Evolutionary conservation across 306 rosid species (phyloP), one percentile per base, ranked within the genome.

Genomic region (Quercus alba): DNA sequence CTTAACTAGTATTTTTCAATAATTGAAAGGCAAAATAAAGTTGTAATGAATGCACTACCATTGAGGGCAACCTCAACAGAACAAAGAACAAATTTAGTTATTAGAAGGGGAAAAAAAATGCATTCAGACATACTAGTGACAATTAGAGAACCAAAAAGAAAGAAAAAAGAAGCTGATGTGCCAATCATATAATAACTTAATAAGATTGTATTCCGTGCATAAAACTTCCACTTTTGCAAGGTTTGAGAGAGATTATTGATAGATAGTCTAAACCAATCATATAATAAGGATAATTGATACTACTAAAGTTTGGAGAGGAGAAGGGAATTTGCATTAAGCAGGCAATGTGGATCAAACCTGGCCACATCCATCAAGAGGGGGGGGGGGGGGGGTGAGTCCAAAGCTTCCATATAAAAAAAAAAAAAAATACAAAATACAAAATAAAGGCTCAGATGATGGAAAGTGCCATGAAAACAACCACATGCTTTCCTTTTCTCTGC

Each of bases 381-480:
- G 74, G 76, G 67, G 82, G 77, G 82, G 41, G 35, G 76, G 70
- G 75, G 74, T 78, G 67, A 84, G 77, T 81, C 88, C 83, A 77
- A 85, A 85, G 12, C 67, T 5, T 63, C 69, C 30, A 67, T 23
- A 14, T 58, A 67, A 73, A 63, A 77, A 44, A 73, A 59, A 76
- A 75, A 38, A 38, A 46, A 49, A 0, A 21, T 21, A 21, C n/a
- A 12, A n/a, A n/a, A n/a, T n/a, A n/a, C 17, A 82, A 84, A 75
- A 77, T 49, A 44, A 78, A 75, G 85, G 81, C 81, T 72, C 81
- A 77, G 75, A 80, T 76, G 84, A 83, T 78, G 28, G 84, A 87
- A 88, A 85, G 89, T 77, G 97, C 80, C 54, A 83, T 79, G 83
- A 87, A 91, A 91, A 82, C 89, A 81, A 83, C 86, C 92, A 88